phyloP scores from a whole-genome alignment of 2,329 filamentous ascomycete genomes.

The Cytospora mali region DNA sequence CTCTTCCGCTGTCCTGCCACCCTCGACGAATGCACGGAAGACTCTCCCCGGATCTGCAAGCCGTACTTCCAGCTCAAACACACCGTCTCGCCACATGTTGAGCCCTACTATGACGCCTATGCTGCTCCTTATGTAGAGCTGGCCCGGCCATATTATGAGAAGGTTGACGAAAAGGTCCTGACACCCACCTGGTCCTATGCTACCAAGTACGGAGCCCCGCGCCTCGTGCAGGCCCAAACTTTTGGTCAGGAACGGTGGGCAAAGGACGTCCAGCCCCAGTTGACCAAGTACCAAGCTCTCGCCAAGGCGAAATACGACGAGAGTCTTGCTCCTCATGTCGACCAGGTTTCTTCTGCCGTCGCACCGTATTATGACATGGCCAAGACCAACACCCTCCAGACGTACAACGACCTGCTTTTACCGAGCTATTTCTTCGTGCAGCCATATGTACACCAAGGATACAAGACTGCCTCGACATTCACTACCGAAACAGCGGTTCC shows the following conservation, averaged over 20 bases:
- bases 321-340: constrained; percentile 73
- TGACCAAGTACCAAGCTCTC: constrained; percentile 65
- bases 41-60: constrained; percentile 78
- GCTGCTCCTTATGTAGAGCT: constrained; percentile 80
- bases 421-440: constrained; percentile 75
- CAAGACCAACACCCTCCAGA: constrained; percentile 63
- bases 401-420: constrained; percentile 72
- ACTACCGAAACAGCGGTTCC: constrained; percentile 72
- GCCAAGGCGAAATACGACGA: constrained; percentile 69
- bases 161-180: constrained; percentile 65
- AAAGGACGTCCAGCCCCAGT: constrained; percentile 72
- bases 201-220: constrained; percentile 75
- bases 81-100: constrained; percentile 69
- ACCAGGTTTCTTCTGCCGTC: constrained; percentile 58
- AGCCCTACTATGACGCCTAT: constrained; percentile 85
- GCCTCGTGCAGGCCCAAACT: constrained; percentile 66
- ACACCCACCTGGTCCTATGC: constrained; percentile 68
- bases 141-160: constrained; percentile 73
- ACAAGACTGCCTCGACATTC: constrained; percentile 67
- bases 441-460: constrained; percentile 73
- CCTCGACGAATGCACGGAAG: constrained; percentile 66
- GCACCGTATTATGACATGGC: constrained; percentile 74
- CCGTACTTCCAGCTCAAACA: constrained; percentile 73
- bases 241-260: constrained; percentile 76
- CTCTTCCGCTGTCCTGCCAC: constrained; percentile 80